These are phyloP conservation scores for Podila epigama DNA, from an alignment of 192 early-diverging fungal genomes.

Conservation along the genomic window DNA sequence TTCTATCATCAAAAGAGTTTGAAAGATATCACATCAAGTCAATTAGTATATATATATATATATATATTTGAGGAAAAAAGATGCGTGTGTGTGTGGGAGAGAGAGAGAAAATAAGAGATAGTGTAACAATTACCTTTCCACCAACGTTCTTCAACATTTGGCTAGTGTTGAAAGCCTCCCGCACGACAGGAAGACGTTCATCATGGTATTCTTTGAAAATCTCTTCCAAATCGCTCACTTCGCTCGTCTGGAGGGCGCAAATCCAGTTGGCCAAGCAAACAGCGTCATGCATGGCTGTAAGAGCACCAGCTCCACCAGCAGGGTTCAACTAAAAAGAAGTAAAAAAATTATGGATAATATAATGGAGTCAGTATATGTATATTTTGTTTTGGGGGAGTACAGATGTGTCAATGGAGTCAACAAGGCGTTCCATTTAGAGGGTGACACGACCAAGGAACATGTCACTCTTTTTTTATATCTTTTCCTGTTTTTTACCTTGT, in stretches of 20 bases:
- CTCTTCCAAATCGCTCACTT: neutral
- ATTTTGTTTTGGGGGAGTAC: no score
- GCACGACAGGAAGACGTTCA: neutral
- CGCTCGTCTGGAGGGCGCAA: neutral
- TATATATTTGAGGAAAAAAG: no score
- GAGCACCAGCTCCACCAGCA: constrained; percentile 5
- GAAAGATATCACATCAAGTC: no score
- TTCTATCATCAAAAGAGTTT: no score
- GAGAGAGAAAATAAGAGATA: no score
- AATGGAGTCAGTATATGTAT: no score
- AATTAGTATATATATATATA: no score
- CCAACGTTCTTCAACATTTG: constrained; percentile 3
- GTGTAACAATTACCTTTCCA: constrained; percentile 5
- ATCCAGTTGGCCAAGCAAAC: constrained; percentile 6
- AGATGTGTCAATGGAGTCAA: no score
- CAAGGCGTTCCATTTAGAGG: no score
- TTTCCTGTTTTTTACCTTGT: neutral
- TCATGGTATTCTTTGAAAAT: neutral
- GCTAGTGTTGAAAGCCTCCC: neutral
- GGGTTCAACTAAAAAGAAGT: constrained; percentile 8
- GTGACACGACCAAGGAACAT: no score
- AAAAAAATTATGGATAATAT: neutral
- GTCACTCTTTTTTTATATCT: no score
- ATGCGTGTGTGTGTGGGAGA: no score
- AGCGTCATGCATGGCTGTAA: constrained; percentile 5